Evolutionary conservation across 1,284 basidiomycete genomes (phyloP).

Genomic region (Ustilago curta): DNA sequence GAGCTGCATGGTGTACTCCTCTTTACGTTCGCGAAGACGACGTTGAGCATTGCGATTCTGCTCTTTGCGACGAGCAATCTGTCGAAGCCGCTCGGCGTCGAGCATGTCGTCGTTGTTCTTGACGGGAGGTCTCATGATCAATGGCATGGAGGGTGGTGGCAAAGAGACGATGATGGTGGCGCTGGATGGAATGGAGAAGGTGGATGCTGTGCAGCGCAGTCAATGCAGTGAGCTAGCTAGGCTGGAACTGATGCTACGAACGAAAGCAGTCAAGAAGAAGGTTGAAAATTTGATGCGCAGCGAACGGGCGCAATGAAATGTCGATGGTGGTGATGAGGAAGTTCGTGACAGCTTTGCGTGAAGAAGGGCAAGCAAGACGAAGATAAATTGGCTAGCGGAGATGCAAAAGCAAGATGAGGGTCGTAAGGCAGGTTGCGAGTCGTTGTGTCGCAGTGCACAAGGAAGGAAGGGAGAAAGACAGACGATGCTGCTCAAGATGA

Average conservation of each 20-base stretch:
- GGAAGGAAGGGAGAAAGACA: background rate
- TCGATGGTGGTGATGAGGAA: background rate
- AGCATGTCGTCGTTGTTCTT: slow-evolving; percentile 27
- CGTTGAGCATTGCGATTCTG: slow-evolving; percentile 55
- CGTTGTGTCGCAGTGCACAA: background rate
- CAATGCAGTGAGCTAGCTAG: background rate
- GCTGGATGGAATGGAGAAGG: background rate
- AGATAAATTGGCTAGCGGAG: background rate
- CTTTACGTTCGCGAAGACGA: slow-evolving; percentile 52
- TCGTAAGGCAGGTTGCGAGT: background rate
- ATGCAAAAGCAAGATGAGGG: background rate
- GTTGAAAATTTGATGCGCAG: slow-evolving; percentile 1
- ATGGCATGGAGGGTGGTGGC: slow-evolving; percentile 18
- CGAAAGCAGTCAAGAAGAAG: background rate
- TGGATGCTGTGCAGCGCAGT: background rate
- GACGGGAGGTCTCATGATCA: slow-evolving; percentile 24
- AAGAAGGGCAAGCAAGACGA: slow-evolving; percentile 22
- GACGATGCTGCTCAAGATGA: too few relatives aligned
- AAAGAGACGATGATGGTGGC: background rate
- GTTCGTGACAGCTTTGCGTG: slow-evolving; percentile 22
- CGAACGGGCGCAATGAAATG: background rate
- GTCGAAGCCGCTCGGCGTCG: slow-evolving; percentile 46
- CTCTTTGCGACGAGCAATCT: slow-evolving; percentile 52
- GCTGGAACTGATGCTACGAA: background rate
- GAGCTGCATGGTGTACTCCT: slow-evolving; percentile 54